These are phyloP conservation scores for Cyberlindnera americana DNA, from an alignment of 805 yeast genomes.

Conservation along the genomic window DNA sequence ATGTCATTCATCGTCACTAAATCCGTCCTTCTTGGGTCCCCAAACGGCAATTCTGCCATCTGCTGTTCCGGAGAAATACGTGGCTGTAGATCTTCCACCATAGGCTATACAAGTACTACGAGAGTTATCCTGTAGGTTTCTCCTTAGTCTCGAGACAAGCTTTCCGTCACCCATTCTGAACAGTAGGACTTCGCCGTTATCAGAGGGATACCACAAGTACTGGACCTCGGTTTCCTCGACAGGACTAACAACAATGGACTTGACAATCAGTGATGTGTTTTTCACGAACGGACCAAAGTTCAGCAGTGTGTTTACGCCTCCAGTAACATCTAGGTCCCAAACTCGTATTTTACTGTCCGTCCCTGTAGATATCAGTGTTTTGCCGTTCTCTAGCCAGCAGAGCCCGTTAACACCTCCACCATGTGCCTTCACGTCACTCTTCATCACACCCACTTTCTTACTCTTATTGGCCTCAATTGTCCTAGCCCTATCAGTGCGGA, in stretches of 20 bases:
- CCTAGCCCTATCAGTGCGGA: constrained; percentile 36
- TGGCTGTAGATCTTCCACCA: constrained; percentile 41
- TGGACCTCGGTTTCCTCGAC: constrained; percentile 50
- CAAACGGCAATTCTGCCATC: constrained; percentile 65
- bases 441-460: constrained; percentile 21
- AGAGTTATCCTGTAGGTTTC: constrained; percentile 40
- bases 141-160: constrained; percentile 51
- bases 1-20: constrained; percentile 9
- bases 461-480: constrained; percentile 20
- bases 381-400: constrained; percentile 68
- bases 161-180: constrained; percentile 60
- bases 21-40: constrained; percentile 37
- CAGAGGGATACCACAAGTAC: constrained; percentile 67
- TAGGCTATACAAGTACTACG: constrained; percentile 48
- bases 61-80: constrained; percentile 56
- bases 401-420: constrained; percentile 76
- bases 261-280: constrained; percentile 43
- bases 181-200: constrained; percentile 65
- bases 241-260: constrained; percentile 34
- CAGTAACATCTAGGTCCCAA: constrained; percentile 64
- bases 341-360: constrained; percentile 75
- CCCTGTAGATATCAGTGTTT: constrained; percentile 61
- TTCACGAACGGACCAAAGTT: constrained; percentile 79
- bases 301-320: constrained; percentile 53
- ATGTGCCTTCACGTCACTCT: constrained; percentile 54